Evolutionary conservation across 2,329 filamentous ascomycete species (phyloP), one percentile per base, ranked within the genome.

Genomic region (Pseudogymnoascus sp.): DNA sequence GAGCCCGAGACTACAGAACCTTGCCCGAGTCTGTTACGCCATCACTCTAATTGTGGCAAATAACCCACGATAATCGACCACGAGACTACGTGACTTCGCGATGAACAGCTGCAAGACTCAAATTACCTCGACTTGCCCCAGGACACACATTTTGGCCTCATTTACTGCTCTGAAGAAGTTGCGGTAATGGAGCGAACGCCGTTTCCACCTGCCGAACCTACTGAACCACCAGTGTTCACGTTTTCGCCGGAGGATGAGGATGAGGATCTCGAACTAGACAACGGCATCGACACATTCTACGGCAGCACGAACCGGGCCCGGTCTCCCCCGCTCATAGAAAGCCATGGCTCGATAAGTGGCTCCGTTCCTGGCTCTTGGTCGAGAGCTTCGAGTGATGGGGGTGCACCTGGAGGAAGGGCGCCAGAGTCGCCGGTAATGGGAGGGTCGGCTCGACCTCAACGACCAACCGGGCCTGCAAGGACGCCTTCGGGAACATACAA

Each of bases 401-500:
- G 66, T 64, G 66, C 62, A 4, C 44, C 63, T 8, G 70, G 68
- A 61, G 61, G 60, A 42, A 66, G 69, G 42, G 11, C 33, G 40
- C 62, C 63, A 50, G 62, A 69, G 7, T 65, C 68, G 42, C 62
- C 77, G 73, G 33, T 74, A 75, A 81, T 81, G 66, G 80, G 78
- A 60, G 76, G 74, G 69, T 76, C 70, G 72, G 79, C 75, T 74
- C 82, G 87, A 70, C 80, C 82, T 26, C 85, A 89, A 70, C 83
- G 89, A 67, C 89, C 90, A 14, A 81, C 83, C 5, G 86, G 80
- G 24, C 89, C 89, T 16, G 82, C 83, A 62, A 81, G 90, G 70
- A 92, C 89, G 4, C 89, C 89, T 1, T 93, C 90, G 31, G 90
- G 82, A 73, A 92, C 90, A 33, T 95, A 95, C 74, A 89, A 89